Conservation (phyloP, 805 yeast genomes). For the Torulaspora franciscae region DNA sequence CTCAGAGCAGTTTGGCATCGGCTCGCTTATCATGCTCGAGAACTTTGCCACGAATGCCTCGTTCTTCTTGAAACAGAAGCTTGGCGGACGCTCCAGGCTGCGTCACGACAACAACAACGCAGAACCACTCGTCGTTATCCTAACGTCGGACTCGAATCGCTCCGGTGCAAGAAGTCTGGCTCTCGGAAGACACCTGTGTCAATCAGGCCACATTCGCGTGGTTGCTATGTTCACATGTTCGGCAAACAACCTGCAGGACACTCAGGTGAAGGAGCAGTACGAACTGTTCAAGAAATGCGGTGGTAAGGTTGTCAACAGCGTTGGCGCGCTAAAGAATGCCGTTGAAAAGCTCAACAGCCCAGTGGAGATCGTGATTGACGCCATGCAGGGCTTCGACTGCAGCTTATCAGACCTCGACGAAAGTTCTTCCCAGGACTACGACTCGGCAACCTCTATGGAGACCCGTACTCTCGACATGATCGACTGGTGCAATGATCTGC, state of each 20-base stretch:
- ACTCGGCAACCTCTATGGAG: constrained; percentile 20
- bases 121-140: constrained; percentile 67
- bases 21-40: constrained; percentile 49
- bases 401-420: constrained; percentile 49
- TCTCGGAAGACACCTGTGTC: constrained; percentile 64
- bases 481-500: constrained; percentile 56
- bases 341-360: constrained; percentile 58
- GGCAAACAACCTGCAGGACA: constrained; percentile 28
- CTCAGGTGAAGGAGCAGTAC: constrained; percentile 44
- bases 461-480: constrained; percentile 41
- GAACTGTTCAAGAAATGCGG: constrained; percentile 56
- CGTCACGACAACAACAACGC: constrained; percentile 65
- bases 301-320: constrained; percentile 53
- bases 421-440: constrained; percentile 29
- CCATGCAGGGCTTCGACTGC: constrained; percentile 77
- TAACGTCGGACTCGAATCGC: constrained; percentile 63
- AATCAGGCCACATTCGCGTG: constrained; percentile 62
- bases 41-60: constrained; percentile 65
- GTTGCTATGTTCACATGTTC: constrained; percentile 42
- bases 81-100: constrained; percentile 69
- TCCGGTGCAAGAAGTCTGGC: constrained; percentile 74
- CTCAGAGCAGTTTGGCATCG: constrained; percentile 48
- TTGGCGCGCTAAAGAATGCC: constrained; percentile 36
- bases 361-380: constrained; percentile 75
- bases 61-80: constrained; percentile 49